Evolutionary conservation across 2,329 filamentous ascomycete species (phyloP), one percentile per base, ranked within the genome.

Genomic region (Ophiostoma populinum): DNA sequence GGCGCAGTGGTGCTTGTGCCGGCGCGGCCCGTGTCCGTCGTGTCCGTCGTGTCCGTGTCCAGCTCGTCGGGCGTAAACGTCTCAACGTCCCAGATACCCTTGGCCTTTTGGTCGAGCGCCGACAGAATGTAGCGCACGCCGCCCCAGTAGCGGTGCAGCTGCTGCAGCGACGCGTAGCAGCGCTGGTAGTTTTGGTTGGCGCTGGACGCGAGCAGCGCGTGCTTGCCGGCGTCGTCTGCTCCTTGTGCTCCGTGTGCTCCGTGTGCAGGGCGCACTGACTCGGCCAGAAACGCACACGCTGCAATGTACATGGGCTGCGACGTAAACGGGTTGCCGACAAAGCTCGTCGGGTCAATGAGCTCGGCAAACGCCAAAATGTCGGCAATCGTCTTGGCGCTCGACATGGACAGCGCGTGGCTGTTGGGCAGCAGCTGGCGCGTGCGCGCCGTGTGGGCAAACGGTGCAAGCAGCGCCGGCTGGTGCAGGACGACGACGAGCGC

Each of bases 231-330:
- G n/a, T n/a, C n/a, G n/a, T n/a, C n/a, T n/a, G n/a, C n/a, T n/a
- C n/a, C n/a, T n/a, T n/a, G n/a, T n/a, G n/a, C n/a, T n/a, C n/a
- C n/a, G n/a, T n/a, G n/a, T n/a, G n/a, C n/a, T n/a, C n/a, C n/a
- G n/a, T n/a, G n/a, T n/a, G n/a, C n/a, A n/a, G n/a, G n/a, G n/a
- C n/a, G n/a, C n/a, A n/a, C n/a, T n/a, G 80, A 82, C 50, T 92
- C 83, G 57, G 83, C 82, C 12, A 92, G 58, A 46, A 92, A 92
- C 0, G 83, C 83, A 49, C 82, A 92, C 1, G 82, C 83, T 1
- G 83, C 83, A 40, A 92, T 87, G 46, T 92, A 92, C 48, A 92
- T 92, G 0, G 83, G 83, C 52, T 92, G 83, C 32, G 79, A 83
- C 0, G 81, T 90, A 44, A 92, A 92, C 0, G 83, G 83, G 40